Conservation (phyloP, 352 stramenopile species). For the Pythium dissimile region DNA sequence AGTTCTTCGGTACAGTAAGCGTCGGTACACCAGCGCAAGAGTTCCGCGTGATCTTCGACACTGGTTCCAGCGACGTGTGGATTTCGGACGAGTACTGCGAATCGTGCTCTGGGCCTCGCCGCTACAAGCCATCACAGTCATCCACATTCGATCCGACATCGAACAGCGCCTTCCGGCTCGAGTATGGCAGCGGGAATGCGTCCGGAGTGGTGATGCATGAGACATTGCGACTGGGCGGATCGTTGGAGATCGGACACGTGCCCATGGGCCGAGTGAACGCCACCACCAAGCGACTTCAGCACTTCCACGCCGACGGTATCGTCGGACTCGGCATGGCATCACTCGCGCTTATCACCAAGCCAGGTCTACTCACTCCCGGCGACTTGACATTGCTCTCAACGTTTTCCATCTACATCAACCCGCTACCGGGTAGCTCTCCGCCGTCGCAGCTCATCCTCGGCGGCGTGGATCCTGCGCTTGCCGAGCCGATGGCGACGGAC, state of each 20-base stretch:
- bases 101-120: constrained; percentile 32
- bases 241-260: constrained; percentile 30
- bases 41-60: constrained; percentile 80
- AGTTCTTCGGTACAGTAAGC: constrained; percentile 63
- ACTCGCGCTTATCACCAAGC: constrained; percentile 55
- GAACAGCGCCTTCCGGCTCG: constrained; percentile 42
- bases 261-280: constrained; percentile 45
- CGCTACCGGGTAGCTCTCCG: constrained; percentile 34
- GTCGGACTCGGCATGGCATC: constrained; percentile 52
- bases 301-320: constrained; percentile 63
- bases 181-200: constrained; percentile 65
- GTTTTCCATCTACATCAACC: constrained; percentile 73
- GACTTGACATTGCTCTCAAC: constrained; percentile 24
- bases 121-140: constrained; percentile 38
- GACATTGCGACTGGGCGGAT: constrained; percentile 34
- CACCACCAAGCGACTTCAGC: constrained; percentile 42
- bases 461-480: constrained; percentile 42
- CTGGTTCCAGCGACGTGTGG: constrained; percentile 70
- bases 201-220: constrained; percentile 45
- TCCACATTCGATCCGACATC: constrained; percentile 29
- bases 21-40: constrained; percentile 58
- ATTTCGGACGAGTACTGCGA: constrained; percentile 37
- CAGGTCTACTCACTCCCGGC: constrained; percentile 30
- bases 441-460: constrained; percentile 58
- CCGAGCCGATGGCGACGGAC: constrained; percentile 8